Percentiles rank a stretch among this genome's conserved stretches.
Conservation (phyloP, 352 stramenopile species). For the Globisporangium splendens region DNA sequence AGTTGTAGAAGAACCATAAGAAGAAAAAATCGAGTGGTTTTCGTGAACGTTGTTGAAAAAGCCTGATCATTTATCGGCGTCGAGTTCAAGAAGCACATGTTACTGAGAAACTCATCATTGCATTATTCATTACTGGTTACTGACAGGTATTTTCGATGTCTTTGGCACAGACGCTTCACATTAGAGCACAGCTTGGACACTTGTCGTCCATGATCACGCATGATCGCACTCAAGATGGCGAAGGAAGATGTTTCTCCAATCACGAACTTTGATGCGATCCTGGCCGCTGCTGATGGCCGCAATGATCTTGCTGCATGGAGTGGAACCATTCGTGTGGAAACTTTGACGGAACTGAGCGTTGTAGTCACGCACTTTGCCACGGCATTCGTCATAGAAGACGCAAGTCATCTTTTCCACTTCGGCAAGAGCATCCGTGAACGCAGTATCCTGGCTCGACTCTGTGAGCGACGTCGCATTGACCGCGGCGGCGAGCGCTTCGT, state of each 20-base stretch:
- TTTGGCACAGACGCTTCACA: constrained; percentile 2
- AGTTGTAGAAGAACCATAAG: constrained; percentile 41
- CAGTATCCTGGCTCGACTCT: constrained; percentile 27
- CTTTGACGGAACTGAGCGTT: constrained; percentile 58
- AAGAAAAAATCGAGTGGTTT: constrained; percentile 1
- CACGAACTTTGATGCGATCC: constrained; percentile 59
- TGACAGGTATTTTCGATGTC: constrained; percentile 6
- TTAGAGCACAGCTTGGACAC: neutral
- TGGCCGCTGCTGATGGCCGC: constrained; percentile 47
- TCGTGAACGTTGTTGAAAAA: constrained; percentile 5
- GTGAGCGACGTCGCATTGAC: constrained; percentile 32
- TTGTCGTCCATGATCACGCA: neutral
- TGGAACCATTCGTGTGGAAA: constrained; percentile 55
- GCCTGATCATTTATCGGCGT: neutral
- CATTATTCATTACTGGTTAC: neutral
- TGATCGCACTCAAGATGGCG: constrained; percentile 56
- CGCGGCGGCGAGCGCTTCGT: constrained; percentile 44
- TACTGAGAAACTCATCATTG: no score
- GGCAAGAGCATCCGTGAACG: constrained; percentile 40
- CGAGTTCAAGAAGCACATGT: no score
- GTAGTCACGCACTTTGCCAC: constrained; percentile 62
- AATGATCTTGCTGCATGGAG: constrained; percentile 63
- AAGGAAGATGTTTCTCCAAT: constrained; percentile 72
- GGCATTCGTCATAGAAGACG: constrained; percentile 85
- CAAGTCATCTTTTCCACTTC: constrained; percentile 89